These are phyloP conservation scores for Pseudogymnoascus sp. DNA, from an alignment of 2,329 filamentous ascomycete genomes.

Conservation along the genomic window DNA sequence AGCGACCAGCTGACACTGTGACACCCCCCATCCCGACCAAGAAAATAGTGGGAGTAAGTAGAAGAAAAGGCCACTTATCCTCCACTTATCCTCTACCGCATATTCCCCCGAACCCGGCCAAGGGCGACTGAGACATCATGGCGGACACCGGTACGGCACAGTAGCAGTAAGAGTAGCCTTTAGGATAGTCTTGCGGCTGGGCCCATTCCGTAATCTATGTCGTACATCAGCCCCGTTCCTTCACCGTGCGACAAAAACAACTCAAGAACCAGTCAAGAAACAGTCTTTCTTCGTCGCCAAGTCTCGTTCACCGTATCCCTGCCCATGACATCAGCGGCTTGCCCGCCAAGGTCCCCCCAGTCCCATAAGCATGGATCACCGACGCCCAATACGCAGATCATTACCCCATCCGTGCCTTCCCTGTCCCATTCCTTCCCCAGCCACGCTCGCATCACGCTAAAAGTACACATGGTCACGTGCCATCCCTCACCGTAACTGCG, in stretches of 20 bases:
- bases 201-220: constrained; percentile 3
- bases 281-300: not conserved
- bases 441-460: constrained; percentile 7
- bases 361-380: not conserved
- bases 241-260: not conserved
- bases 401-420: not conserved
- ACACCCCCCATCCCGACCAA: not conserved
- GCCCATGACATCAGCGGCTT: constrained; percentile 4
- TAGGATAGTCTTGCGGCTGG: not conserved
- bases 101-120: not conserved
- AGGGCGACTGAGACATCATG: not conserved
- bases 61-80: not conserved
- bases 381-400: not conserved
- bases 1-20: not conserved
- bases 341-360: not conserved
- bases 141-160: not conserved
- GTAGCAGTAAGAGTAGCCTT: not conserved
- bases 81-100: not conserved
- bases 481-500: not conserved
- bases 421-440: not conserved
- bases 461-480: not conserved
- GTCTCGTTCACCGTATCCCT: not conserved
- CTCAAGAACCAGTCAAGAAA: not conserved
- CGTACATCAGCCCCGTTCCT: not conserved
- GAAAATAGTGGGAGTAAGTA: not conserved